These are phyloP conservation scores for Daldinia eschscholtzii DNA, from an alignment of 2,329 filamentous ascomycete genomes.

Conservation along the genomic window DNA sequence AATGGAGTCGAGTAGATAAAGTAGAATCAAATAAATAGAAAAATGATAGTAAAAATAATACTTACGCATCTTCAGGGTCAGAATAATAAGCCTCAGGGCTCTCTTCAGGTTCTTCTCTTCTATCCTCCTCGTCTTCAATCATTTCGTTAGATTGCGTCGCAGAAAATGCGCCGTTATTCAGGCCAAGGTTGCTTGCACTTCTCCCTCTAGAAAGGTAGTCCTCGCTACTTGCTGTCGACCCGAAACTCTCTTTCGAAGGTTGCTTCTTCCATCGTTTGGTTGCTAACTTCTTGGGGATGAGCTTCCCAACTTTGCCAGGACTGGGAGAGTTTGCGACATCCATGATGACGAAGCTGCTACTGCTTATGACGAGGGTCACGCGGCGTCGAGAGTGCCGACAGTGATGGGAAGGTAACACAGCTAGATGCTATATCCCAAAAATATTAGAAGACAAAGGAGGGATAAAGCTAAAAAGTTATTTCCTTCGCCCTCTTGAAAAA, in stretches of 20 bases:
- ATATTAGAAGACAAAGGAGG: conserved; percentile 11
- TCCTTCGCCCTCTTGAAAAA: conserved; percentile 3
- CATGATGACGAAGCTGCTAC: conserved; percentile 41
- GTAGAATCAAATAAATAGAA: conserved; percentile 22
- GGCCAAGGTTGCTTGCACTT: conserved; percentile 45
- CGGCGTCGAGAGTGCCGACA: conserved; percentile 14
- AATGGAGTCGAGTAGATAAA: neutral
- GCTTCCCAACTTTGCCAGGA: conserved; percentile 45
- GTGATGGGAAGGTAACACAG: conserved; percentile 24
- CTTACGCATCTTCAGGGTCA: conserved; percentile 52
- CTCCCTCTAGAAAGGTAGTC: conserved; percentile 48
- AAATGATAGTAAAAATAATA: conserved; percentile 37
- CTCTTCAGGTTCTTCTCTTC: conserved; percentile 42
- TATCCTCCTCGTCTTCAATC: conserved; percentile 51
- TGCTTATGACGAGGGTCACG: conserved; percentile 16
- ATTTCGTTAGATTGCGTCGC: conserved; percentile 45
- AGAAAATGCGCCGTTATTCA: conserved; percentile 40
- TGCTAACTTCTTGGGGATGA: conserved; percentile 65
- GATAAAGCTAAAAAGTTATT: neutral
- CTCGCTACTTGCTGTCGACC: conserved; percentile 50
- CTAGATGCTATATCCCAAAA: conserved; percentile 18
- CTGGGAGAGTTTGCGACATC: conserved; percentile 44
- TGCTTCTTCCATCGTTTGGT: conserved; percentile 63
- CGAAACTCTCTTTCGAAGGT: conserved; percentile 56
- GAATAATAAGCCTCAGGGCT: conserved; percentile 55